A percentile compares a stretch with the other conserved stretches of the same genome.
These are phyloP conservation scores for Blastosporella zonata DNA, from an alignment of 1,284 basidiomycete genomes.

Conservation along the genomic window DNA sequence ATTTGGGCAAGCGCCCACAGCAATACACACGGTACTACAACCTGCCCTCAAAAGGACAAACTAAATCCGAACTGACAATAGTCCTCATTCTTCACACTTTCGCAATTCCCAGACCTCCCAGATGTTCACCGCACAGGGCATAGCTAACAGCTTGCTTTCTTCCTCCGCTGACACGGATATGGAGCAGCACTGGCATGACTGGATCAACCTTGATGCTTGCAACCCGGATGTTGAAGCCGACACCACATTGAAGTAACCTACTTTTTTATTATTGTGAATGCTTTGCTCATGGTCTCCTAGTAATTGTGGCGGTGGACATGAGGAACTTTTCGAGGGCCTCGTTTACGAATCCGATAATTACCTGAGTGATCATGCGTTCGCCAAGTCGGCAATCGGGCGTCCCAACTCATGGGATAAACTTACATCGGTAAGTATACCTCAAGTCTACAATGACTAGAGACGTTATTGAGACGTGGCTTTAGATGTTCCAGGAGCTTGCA, in stretches of 20 bases:
- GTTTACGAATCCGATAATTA: not conserved
- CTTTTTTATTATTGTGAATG: not conserved
- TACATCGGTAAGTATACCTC: not conserved
- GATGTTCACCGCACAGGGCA: constrained; percentile 6
- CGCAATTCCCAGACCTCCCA: not conserved
- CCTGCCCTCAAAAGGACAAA: not conserved
- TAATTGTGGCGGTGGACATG: not conserved
- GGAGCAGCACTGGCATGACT: constrained; percentile 12
- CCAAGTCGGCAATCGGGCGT: not conserved
- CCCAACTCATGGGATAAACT: not conserved
- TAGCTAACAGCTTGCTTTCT: not conserved
- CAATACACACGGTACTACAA: constrained; percentile 1
- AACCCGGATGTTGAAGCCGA: constrained; percentile 5
- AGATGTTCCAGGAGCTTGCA: not conserved
- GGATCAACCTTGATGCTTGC: constrained; percentile 12
- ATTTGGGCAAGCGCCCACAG: constrained; percentile 10
- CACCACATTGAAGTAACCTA: constrained; percentile 4
- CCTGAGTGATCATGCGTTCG: not conserved
- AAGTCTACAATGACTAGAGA: not conserved
- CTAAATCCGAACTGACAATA: constrained; percentile 1
- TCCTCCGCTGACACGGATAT: not conserved
- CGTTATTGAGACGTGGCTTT: not conserved
- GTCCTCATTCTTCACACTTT: not conserved
- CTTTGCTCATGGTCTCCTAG: not conserved
- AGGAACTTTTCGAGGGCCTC: not conserved